Evolutionary conservation across 352 stramenopile species (phyloP), one percentile per base, ranked within the genome.

Genomic region (Elongisporangium anandrum): DNA sequence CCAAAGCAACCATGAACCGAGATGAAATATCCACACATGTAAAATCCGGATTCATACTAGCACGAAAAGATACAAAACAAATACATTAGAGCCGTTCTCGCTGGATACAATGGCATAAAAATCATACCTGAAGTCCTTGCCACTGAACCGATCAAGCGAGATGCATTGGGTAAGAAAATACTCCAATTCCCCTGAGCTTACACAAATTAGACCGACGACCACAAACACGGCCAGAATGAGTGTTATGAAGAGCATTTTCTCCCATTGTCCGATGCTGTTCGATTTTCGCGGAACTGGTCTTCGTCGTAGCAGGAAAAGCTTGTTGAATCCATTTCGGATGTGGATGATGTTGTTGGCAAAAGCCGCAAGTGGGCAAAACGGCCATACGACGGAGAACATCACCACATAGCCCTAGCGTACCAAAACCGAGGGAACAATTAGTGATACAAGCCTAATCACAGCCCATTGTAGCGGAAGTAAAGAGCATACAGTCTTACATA

Each of bases 371-470:
- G 81, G 81, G 51, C 85, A 95, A 56, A 95, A 93, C 29, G 85
- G 85, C 85, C 83, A 95, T 41, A 95, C 81, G 22, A 91, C 81
- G 1, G 85, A 95, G 65, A 95, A 93, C 85, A 95, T 95, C 21
- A 94, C 85, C 19, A 94, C 81, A 49, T 91, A 94, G 69, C 85
- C 85, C 85, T 94, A 59, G 9, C 29, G 17, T 5, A 21, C 7
- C 24, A 7, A 34, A 8, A 34, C 7, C 3, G 24, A 3, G 7
- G 7, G 24, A 34, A 34, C 24, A 34, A 8, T 34, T 3, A 34
- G 24, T 34, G 24, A 39, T 26, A n/a, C n/a, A n/a, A n/a, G n/a
- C n/a, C n/a, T n/a, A n/a, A n/a, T n/a, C n/a, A n/a, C 2, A 56
- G 59, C n/a, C 49, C 41, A 29, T 20, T 21, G 29, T 38, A 12